Conservation (phyloP, 495 filamentous ascomycete genomes). For the Lasiosphaeria hispida region DNA sequence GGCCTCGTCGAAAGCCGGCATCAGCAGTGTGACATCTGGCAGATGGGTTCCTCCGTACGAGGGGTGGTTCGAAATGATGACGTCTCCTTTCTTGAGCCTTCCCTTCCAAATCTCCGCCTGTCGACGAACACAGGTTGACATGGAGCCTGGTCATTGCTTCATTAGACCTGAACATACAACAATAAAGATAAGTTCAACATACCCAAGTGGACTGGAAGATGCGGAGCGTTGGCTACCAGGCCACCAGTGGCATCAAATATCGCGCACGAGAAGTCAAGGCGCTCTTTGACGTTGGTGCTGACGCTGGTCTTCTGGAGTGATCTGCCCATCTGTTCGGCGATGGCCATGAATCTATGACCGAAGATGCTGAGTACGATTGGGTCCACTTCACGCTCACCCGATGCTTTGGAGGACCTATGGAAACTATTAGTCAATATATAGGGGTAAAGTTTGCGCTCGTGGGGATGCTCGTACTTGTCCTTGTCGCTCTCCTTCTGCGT, state of each 20-base stretch:
- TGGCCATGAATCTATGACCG: constrained; percentile 96
- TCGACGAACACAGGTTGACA: constrained; percentile 92
- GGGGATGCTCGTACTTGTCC: constrained; percentile 25
- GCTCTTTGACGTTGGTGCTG: constrained; percentile 96
- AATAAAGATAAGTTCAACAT: not conserved
- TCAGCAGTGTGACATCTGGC: constrained; percentile 92
- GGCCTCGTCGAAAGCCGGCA: constrained; percentile 75
- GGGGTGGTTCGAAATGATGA: constrained; percentile 93
- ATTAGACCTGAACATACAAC: not conserved
- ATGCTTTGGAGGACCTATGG: constrained; percentile 29
- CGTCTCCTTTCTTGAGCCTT: constrained; percentile 85
- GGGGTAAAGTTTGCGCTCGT: not conserved
- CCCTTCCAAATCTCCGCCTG: constrained; percentile 93
- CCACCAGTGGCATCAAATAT: constrained; percentile 90
- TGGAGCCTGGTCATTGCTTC: constrained; percentile 39
- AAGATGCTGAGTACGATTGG: constrained; percentile 96
- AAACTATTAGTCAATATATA: not conserved
- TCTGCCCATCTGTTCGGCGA: constrained; percentile 96
- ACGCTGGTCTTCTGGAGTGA: constrained; percentile 96
- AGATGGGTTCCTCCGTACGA: constrained; percentile 81
- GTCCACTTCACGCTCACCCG: constrained; percentile 58
- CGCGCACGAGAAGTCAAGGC: constrained; percentile 94
- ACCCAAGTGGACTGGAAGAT: constrained; percentile 89
- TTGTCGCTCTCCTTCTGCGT: constrained; percentile 60
- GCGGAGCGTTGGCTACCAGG: constrained; percentile 91